Evolutionary conservation across 352 stramenopile genomes (phyloP), one percentile per base, ranked within the genome.

Genomic region (Phytophthora sp.): DNA sequence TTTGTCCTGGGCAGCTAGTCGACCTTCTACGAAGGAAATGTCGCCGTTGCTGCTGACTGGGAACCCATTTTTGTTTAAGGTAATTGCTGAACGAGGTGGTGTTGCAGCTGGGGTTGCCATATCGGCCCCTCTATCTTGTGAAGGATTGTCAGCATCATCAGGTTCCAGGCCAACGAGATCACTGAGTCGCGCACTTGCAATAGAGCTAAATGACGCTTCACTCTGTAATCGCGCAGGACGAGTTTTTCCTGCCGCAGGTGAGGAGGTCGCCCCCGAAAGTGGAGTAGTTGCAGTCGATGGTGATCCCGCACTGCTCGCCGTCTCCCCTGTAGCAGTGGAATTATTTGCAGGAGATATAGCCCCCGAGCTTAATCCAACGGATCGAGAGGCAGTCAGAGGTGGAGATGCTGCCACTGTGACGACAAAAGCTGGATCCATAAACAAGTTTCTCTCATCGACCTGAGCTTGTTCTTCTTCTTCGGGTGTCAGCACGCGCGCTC

Each of bases 391-490:
- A 20, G 18, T 60, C 15, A 67, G 24, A 4, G 36, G 23, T 16
- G 69, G 7, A 7, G 57, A 24, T 7, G 52, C 20, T n/a, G 35
- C 12, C 2, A 39, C 41, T 58, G 60, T 18, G 24, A 62, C 62
- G 15, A 74, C 67, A 46, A 77, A 91, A 4, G 82, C 82, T 18
- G 83, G 84, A 47, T 94, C 86, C 38, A 92, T 78, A 41, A 87
- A 94, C 44, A 92, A 20, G 50, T 82, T 89, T 9, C 78, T 66
- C 31, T 94, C 86, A 29, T 94, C 86, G 16, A 57, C 47, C 54
- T 79, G 69, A 0, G 86, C 86, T 36, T 76, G 56, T 18, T 85
- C 70, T 66, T 93, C 84, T 15, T 88, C 63, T 20, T 92, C 84
- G 5, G 53, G 50, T 1, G 57, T 62, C 9, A 94, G 30, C 2